A percentile compares a stretch with the other conserved stretches of the same genome.
phyloP scores from a whole-genome alignment of 2,329 filamentous ascomycete species.

The Westerdykella sp. region DNA sequence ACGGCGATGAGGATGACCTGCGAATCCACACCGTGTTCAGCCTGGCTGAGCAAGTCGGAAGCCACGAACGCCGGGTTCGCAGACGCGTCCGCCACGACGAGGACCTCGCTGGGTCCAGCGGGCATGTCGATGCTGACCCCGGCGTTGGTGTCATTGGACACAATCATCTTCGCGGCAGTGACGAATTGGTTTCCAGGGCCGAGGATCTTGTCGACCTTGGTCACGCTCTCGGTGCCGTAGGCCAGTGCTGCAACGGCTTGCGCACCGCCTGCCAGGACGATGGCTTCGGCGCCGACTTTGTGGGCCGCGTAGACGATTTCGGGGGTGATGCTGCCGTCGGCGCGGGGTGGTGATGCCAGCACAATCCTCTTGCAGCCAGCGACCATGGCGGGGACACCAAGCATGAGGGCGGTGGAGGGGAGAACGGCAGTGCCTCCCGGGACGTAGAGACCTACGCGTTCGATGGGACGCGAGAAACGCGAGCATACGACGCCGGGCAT shows the following conservation, averaged over 20 bases:
- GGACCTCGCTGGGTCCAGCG: constrained; percentile 88
- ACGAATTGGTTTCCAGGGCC: constrained; percentile 98
- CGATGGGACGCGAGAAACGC: constrained; percentile 85
- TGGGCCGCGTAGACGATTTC: constrained; percentile 97
- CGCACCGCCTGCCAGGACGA: constrained; percentile 90
- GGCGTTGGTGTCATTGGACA: constrained; percentile 93
- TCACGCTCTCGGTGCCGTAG: constrained; percentile 90
- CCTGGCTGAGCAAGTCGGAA: constrained; percentile 88
- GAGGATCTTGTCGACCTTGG: constrained; percentile 97
- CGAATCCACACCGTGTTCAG: constrained; percentile 92
- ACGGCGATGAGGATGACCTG: constrained; percentile 90
- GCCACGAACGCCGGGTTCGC: constrained; percentile 93
- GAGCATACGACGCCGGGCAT: constrained; percentile 97
- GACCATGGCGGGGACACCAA: constrained; percentile 95
- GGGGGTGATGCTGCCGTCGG: constrained; percentile 85
- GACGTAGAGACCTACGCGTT: constrained; percentile 92
- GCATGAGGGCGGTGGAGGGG: constrained; percentile 93
- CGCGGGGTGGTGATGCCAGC: constrained; percentile 80
- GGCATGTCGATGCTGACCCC: constrained; percentile 98
- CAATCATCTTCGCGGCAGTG: constrained; percentile 96
- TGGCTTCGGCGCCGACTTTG: constrained; percentile 92
- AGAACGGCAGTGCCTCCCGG: constrained; percentile 96
- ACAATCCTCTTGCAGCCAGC: constrained; percentile 95
- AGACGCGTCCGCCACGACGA: constrained; percentile 86
- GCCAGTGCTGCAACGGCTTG: constrained; percentile 96